Evolutionary conservation across 2,329 filamentous ascomycete genomes (phyloP), one percentile per base, ranked within the genome.

Genomic region (Aspergillus amoenus): DNA sequence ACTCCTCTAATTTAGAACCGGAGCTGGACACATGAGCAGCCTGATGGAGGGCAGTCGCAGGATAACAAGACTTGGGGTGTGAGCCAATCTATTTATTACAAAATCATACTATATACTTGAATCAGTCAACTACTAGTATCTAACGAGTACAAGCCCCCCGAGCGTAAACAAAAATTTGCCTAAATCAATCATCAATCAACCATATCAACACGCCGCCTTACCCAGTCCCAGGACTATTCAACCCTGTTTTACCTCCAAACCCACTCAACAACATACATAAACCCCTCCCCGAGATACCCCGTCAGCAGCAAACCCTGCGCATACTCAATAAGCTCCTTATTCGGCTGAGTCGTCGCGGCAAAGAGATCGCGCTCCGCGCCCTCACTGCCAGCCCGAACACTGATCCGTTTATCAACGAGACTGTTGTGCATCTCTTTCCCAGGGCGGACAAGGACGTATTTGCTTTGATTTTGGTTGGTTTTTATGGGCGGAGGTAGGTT

Each of bases 201-300:
- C 24, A 13, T 34, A 11, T 34, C 9, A 5, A 34, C 13, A 34
- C 2, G 13, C 13, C 34, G 5, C 12, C 32, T 15, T 37, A 37
- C 32, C 32, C 6, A 37, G 5, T 37, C 34, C 12, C 5, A 37
- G 12, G 5, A 4, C 5, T 37, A 15, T 13, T 7, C 5, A 13
- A n/a, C 6, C n/a, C 12, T 13, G 3, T 13, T 12, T 52, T 30
- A 65, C 45, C 59, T 63, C 63, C 66, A 69, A 41, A 56, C 62
- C 68, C 68, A 71, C 55, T 70, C 68, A 57, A 71, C 52, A 54
- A 71, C 67, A 60, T 71, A 70, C 66, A 71, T 69, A 42, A 71
- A 69, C 12, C 61, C 64, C 42, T 70, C 66, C 5, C 62, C 67
- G 30, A 67, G 44, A 50, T 68, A 69, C 13, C 66, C 66, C 22